Conservation (phyloP, 306 rosid species). For the Dryas alaskensis region DNA sequence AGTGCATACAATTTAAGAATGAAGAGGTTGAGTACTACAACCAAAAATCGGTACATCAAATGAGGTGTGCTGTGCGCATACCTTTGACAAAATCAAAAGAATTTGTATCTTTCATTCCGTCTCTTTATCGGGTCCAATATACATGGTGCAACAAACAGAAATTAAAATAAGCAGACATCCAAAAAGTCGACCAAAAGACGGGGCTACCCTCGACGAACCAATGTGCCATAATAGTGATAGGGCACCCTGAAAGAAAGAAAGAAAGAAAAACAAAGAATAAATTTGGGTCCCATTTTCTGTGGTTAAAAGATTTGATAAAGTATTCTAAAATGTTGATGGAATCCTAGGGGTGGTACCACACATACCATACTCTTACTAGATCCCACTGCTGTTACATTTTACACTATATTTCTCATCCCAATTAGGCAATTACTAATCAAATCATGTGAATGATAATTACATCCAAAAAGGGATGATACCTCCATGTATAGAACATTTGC, state of each 20-base stretch:
- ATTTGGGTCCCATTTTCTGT: neutral
- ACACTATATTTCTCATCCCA: neutral
- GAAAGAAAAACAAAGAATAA: neutral
- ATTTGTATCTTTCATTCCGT: conserved; percentile 32
- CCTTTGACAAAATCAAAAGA: conserved; percentile 16
- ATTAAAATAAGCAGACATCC: conserved; percentile 58
- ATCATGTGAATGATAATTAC: neutral
- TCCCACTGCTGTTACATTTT: neutral
- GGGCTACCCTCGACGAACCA: conserved; percentile 38
- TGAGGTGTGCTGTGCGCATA: neutral
- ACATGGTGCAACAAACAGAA: conserved; percentile 63
- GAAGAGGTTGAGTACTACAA: conserved; percentile 2
- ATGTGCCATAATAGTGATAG: conserved; percentile 59
- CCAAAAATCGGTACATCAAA: conserved; percentile 14
- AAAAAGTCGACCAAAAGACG: conserved; percentile 49
- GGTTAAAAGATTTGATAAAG: neutral
- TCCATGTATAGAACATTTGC: conserved; percentile 52
- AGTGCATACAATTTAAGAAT: neutral
- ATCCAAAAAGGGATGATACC: conserved; percentile 34
- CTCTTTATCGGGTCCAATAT: conserved; percentile 76
- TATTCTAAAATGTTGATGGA: neutral
- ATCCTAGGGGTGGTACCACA: neutral
- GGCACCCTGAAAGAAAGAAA: conserved; percentile 48
- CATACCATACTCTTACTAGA: neutral
- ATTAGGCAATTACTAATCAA: neutral